Conservation (phyloP, 2,329 filamentous ascomycete species). For the Scytalidium sp. region DNA sequence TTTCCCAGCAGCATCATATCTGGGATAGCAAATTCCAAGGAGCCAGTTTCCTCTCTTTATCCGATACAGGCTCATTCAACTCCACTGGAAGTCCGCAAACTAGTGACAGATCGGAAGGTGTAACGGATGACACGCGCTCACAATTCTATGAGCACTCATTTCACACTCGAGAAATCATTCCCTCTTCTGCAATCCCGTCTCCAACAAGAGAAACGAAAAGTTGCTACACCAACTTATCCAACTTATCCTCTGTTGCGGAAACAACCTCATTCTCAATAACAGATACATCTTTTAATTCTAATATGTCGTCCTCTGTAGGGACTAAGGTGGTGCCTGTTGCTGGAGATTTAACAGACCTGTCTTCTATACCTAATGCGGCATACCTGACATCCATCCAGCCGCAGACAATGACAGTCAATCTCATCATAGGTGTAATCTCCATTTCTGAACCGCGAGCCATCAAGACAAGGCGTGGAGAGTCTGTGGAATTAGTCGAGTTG, state of each 20-base stretch:
- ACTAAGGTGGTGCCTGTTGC: slow-evolving; percentile 22
- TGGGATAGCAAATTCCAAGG: slow-evolving; percentile 27
- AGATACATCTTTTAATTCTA: slow-evolving; percentile 36
- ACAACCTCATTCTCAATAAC: slow-evolving; percentile 29
- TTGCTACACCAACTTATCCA: not conserved
- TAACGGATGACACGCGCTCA: slow-evolving; percentile 39
- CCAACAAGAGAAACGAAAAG: slow-evolving; percentile 18
- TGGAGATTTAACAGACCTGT: slow-evolving; percentile 57
- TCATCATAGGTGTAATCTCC: slow-evolving; percentile 78
- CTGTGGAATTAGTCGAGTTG: slow-evolving; percentile 69
- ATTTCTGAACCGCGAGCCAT: slow-evolving; percentile 66
- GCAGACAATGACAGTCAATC: slow-evolving; percentile 76
- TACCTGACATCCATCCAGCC: slow-evolving; percentile 68
- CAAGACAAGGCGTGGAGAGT: slow-evolving; percentile 59
- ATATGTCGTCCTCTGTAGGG: slow-evolving; percentile 18
- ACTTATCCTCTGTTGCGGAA: slow-evolving; percentile 27
- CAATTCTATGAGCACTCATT: slow-evolving; percentile 80
- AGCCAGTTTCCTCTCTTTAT: slow-evolving; percentile 47
- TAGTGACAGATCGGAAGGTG: slow-evolving; percentile 9
- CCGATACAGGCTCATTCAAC: slow-evolving; percentile 31
- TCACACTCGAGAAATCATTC: slow-evolving; percentile 62
- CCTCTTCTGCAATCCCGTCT: slow-evolving; percentile 55
- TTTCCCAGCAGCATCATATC: slow-evolving; percentile 47
- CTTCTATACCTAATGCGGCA: slow-evolving; percentile 64
- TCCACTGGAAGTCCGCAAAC: slow-evolving; percentile 2